These are phyloP conservation scores for Berberis thunbergii DNA, from an alignment of 164 flowering plant species.

Conservation along the genomic window DNA sequence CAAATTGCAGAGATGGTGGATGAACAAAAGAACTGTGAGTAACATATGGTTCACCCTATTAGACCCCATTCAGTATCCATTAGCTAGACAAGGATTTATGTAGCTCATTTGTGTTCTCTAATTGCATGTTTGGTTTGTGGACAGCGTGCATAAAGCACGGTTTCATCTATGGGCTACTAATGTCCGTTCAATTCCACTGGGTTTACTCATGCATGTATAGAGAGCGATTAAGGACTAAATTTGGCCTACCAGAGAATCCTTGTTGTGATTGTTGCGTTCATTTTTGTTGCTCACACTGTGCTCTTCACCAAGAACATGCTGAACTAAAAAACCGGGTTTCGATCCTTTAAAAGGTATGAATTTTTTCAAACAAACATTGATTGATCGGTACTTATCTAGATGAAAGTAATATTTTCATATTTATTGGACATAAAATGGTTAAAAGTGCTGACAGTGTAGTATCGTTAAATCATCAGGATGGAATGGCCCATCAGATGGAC, in stretches of 20 bases:
- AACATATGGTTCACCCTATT: neutral
- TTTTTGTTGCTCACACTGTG: conserved; percentile 29
- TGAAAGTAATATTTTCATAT: too few relatives aligned
- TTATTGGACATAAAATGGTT: too few relatives aligned
- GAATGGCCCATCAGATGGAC: conserved; percentile 8
- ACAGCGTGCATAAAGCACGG: conserved; percentile 18
- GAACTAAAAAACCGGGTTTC: conserved; percentile 22
- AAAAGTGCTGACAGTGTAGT: neutral
- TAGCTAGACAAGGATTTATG: too few relatives aligned
- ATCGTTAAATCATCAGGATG: conserved; percentile 8
- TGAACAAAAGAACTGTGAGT: conserved; percentile 24
- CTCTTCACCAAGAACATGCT: conserved; percentile 26
- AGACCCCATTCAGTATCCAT: too few relatives aligned
- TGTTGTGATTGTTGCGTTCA: conserved; percentile 26
- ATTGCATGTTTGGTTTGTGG: neutral
- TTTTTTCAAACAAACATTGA: neutral
- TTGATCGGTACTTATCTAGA: too few relatives aligned
- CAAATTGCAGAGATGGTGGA: conserved; percentile 22
- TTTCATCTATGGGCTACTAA: conserved; percentile 9
- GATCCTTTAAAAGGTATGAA: conserved; percentile 24
- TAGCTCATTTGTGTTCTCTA: neutral
- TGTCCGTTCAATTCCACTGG: conserved; percentile 16
- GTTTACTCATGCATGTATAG: conserved; percentile 20
- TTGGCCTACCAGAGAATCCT: conserved; percentile 15
- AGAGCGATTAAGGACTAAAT: conserved; percentile 17